These are phyloP conservation scores for Daldinia concentrica DNA, from an alignment of 495 filamentous ascomycete species.

Conservation along the genomic window DNA sequence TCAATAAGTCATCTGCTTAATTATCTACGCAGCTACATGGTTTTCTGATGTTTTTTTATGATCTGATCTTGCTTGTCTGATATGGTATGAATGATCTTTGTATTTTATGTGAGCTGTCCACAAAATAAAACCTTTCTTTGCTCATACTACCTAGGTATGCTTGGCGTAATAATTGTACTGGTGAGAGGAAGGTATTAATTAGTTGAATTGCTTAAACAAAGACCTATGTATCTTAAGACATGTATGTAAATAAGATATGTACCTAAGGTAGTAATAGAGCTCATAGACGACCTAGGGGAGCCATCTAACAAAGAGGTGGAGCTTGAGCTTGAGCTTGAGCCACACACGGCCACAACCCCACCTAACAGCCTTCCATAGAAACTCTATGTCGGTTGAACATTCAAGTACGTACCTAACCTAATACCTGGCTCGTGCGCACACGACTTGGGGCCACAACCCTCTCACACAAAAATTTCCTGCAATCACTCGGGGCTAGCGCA, in stretches of 20 bases:
- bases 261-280: too few species aligned
- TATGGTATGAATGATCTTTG: not conserved
- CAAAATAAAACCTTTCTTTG: not conserved
- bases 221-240: too few species aligned
- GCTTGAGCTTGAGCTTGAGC: not conserved
- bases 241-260: too few species aligned
- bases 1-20: not conserved
- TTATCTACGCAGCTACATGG: not conserved
- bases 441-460: constrained; percentile 39
- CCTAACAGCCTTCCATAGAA: not conserved
- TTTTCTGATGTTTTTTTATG: not conserved
- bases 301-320: not conserved
- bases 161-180: not conserved
- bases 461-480: constrained; percentile 44
- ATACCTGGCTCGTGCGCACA: constrained; percentile 20
- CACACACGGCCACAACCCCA: not conserved
- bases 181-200: too few species aligned
- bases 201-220: too few species aligned
- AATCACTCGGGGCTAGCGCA: constrained; percentile 6
- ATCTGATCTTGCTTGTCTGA: not conserved
- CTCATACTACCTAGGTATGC: not conserved
- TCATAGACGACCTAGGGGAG: too few species aligned
- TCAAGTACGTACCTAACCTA: not conserved
- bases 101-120: not conserved
- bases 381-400: not conserved